phyloP scores from a whole-genome alignment of 805 yeast species.

The Candida ortonii region DNA sequence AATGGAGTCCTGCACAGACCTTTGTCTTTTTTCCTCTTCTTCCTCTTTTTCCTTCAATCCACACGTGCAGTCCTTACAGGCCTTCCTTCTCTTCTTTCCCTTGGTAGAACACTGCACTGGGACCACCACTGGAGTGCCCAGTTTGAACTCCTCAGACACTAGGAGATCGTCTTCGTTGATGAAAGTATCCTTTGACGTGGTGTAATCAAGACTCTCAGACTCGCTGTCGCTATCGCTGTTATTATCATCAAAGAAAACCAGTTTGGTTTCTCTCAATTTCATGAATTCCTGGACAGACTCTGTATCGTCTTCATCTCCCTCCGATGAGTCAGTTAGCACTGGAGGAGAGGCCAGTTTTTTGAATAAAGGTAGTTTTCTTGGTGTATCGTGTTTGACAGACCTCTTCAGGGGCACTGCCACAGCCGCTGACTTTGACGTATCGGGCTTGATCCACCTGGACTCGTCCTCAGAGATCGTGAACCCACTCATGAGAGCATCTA shows the following conservation, averaged over 20 bases:
- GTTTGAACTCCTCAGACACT: conserved; percentile 26
- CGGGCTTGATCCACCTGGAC: conserved; percentile 57
- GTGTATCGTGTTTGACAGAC: conserved; percentile 3
- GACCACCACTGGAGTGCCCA: conserved; percentile 40
- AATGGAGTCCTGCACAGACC: conserved; percentile 42
- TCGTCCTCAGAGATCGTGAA: conserved; percentile 45
- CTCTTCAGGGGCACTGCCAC: conserved; percentile 26
- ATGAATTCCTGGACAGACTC: conserved; percentile 39
- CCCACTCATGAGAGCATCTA: conserved; percentile 68
- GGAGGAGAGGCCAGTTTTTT: conserved; percentile 33
- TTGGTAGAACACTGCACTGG: conserved; percentile 53
- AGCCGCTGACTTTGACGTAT: conserved; percentile 9
- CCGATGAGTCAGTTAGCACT: conserved; percentile 45
- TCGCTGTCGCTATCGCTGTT: conserved; percentile 20
- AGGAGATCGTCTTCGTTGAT: conserved; percentile 59
- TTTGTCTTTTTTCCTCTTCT: conserved; percentile 46
- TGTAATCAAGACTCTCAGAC: conserved; percentile 26
- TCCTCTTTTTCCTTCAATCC: conserved; percentile 91
- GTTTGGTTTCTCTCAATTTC: conserved; percentile 43
- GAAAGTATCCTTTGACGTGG: conserved; percentile 39
- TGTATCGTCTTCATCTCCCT: conserved; percentile 39
- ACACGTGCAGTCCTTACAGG: conserved; percentile 98
- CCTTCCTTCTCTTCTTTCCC: conserved; percentile 74
- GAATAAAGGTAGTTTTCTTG: conserved; percentile 29
- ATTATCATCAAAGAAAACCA: conserved; percentile 52